A percentile compares a stretch with the other conserved stretches of the same genome.
phyloP scores from a whole-genome alignment of 1,284 basidiomycete genomes.

The Ganoderma lucidum region DNA sequence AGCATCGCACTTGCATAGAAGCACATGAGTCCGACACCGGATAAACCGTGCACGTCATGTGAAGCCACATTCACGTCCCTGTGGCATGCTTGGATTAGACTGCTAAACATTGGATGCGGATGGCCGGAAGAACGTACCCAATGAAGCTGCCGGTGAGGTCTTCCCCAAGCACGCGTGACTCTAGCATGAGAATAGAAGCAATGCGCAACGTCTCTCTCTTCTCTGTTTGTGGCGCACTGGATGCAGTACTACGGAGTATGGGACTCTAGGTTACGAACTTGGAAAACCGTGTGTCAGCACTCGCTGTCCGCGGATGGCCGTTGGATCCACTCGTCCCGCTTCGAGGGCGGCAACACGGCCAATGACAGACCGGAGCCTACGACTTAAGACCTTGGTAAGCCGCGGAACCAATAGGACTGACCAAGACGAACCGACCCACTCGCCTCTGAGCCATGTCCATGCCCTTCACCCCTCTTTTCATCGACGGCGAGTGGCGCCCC shows the following conservation, averaged over 20 bases:
- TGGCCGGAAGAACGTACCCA: not conserved
- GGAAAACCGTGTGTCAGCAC: not conserved
- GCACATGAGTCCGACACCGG: not conserved
- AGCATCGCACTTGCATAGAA: not conserved
- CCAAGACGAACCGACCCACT: not conserved
- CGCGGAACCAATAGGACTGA: not conserved
- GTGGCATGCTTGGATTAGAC: not conserved
- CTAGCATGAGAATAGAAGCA: not conserved
- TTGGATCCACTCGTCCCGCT: not conserved
- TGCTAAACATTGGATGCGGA: not conserved
- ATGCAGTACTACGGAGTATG: not conserved
- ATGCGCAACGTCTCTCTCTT: not conserved
- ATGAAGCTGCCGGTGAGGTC: not conserved
- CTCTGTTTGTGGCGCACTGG: not conserved
- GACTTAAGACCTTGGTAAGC: not conserved
- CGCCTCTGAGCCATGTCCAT: constrained; percentile 16
- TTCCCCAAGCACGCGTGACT: not conserved
- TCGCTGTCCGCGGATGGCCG: not conserved
- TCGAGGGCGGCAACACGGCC: not conserved
- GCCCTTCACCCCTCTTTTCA: constrained; percentile 40
- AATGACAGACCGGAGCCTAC: not conserved
- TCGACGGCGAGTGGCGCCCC: constrained; percentile 44
- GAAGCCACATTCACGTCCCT: not conserved
- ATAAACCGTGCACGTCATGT: not conserved
- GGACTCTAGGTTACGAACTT: not conserved